phyloP scores from a whole-genome alignment of 805 yeast genomes.

The Saccharomycopsis malanga region DNA sequence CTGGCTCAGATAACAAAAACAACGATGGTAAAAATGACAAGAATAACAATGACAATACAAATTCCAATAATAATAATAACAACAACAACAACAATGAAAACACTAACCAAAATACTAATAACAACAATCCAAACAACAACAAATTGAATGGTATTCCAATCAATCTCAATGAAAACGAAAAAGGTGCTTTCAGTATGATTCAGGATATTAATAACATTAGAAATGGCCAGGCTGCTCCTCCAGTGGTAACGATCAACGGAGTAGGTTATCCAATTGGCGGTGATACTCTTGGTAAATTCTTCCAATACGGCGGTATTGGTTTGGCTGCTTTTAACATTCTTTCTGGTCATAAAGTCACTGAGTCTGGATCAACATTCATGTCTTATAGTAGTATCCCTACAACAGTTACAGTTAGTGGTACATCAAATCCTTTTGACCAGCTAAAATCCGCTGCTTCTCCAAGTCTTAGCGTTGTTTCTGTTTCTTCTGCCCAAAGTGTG shows the following conservation, averaged over 20 bases:
- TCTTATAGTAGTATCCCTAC: slow-evolving; percentile 12
- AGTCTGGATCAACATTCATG: slow-evolving; percentile 10
- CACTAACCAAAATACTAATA: slow-evolving; percentile 2
- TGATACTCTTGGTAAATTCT: slow-evolving; percentile 7
- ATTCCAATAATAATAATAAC: slow-evolving; percentile 3
- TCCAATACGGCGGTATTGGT: slow-evolving; percentile 18
- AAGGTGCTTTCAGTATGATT: neutral
- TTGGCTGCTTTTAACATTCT: slow-evolving; percentile 20
- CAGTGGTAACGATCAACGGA: slow-evolving; percentile 1
- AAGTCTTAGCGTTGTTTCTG: neutral
- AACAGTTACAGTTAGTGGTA: slow-evolving; percentile 9
- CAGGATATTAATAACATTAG: neutral
- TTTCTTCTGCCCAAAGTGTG: neutral
- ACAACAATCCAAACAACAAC: slow-evolving; percentile 1
- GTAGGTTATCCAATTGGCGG: slow-evolving; percentile 4
- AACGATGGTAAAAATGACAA: slow-evolving; percentile 3
- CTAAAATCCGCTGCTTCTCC: neutral
- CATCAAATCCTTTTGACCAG: neutral
- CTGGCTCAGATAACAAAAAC: slow-evolving; percentile 1
- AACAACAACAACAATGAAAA: slow-evolving; percentile 3
- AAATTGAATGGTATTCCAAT: neutral
- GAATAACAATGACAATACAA: slow-evolving; percentile 6
- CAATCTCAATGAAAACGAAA: neutral
- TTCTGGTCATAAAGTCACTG: slow-evolving; percentile 11
- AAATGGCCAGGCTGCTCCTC: neutral